Conservation (phyloP, 139 green algal genomes). For the Spirogloea muscicola region DNA sequence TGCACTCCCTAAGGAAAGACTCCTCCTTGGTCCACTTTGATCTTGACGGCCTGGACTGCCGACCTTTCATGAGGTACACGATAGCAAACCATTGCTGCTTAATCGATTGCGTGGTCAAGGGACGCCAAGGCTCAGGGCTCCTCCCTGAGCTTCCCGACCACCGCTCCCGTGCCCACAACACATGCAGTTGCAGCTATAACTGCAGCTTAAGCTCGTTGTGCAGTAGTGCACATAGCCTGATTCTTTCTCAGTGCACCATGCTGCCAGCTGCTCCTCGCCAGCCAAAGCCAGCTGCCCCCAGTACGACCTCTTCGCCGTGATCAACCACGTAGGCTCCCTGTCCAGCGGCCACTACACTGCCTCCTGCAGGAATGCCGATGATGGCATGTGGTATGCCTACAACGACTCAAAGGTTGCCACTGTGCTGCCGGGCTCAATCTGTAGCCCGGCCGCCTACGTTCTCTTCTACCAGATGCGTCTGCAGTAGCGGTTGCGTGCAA, state of each 20-base stretch:
- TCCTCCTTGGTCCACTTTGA: conserved; percentile 46
- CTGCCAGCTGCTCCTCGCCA: neutral
- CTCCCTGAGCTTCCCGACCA: no score
- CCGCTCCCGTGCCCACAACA: no score
- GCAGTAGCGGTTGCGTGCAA: no score
- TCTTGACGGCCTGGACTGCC: conserved; percentile 55
- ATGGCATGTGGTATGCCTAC: conserved; percentile 74
- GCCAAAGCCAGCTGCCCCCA: no score
- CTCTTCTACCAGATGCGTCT: conserved; percentile 41
- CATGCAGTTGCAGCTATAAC: no score
- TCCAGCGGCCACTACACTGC: conserved; percentile 95
- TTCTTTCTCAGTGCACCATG: neutral
- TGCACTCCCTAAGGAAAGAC: conserved; percentile 40
- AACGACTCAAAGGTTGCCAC: conserved; percentile 70
- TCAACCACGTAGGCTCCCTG: conserved; percentile 84
- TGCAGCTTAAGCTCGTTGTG: neutral
- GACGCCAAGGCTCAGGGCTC: no score
- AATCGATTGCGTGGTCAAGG: no score
- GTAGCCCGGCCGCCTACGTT: conserved; percentile 23
- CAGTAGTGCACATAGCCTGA: neutral
- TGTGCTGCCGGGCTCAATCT: conserved; percentile 48
- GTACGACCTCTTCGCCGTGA: conserved; percentile 88
- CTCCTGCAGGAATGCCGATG: conserved; percentile 52
- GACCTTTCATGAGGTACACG: conserved; percentile 56
- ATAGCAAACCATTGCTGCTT: conserved; percentile 1